Conservation (phyloP, 208 protist species). For the Strigomonas culicis region DNA sequence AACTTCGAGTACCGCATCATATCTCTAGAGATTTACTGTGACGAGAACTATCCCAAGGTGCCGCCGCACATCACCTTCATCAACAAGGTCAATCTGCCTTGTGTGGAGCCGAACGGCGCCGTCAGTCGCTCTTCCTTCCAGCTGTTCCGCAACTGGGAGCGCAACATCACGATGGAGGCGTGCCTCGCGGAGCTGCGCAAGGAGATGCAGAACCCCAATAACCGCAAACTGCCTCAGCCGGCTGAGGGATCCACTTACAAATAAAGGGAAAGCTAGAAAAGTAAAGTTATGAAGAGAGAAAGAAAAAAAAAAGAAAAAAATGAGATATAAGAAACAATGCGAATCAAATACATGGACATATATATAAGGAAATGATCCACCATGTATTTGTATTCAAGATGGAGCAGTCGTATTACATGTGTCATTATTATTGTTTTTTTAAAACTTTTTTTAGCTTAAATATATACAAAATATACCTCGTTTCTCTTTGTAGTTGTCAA, state of each 20-base stretch:
- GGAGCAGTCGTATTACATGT: neutral
- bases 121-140: slow-evolving; percentile 69
- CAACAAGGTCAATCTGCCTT: slow-evolving; percentile 83
- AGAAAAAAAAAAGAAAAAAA: slow-evolving; percentile 1
- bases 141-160: slow-evolving; percentile 81
- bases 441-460: neutral
- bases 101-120: slow-evolving; percentile 72
- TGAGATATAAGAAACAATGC: neutral
- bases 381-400: neutral
- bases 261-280: neutral
- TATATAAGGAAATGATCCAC: neutral
- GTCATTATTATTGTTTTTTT: neutral
- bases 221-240: slow-evolving; percentile 84
- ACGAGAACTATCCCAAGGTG: slow-evolving; percentile 85
- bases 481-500: neutral
- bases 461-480: neutral
- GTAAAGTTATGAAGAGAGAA: neutral
- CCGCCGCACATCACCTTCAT: slow-evolving; percentile 84
- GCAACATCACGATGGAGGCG: slow-evolving; percentile 79
- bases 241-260: slow-evolving; percentile 72
- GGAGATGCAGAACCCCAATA: slow-evolving; percentile 78
- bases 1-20: slow-evolving; percentile 91
- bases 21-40: slow-evolving; percentile 84
- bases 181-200: slow-evolving; percentile 83
- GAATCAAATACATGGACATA: neutral